Evolutionary conservation across 257 asterid species (phyloP), one percentile per base, ranked within the genome.

Genomic region (Gentiana macrophylla): DNA sequence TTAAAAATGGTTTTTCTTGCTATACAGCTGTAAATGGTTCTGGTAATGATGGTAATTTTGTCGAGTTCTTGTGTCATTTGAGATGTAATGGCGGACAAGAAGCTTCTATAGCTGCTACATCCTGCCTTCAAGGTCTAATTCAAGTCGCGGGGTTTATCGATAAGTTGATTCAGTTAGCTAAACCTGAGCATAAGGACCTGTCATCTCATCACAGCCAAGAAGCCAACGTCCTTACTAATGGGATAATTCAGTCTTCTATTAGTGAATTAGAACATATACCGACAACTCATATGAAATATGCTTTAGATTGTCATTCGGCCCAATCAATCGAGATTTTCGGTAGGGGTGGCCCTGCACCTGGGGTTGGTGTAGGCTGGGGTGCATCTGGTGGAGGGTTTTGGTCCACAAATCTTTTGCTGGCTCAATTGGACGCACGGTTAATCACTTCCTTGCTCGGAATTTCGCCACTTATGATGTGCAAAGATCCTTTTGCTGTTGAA

Each of bases 291-390:
- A 67, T 62, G 68, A 73, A 63, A 56, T 71, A 65, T 71, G 59
- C 49, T 62, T 65, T 53, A 8, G 80, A 74, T 59, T 77, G 79
- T 77, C 80, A 60, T 52, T 62, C 37, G 32, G 61, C 75, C 63
- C 81, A 62, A 63, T 66, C 72, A 9, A 60, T 81, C 35, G 97
- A 85, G 79, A 63, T 56, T 24, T 92, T 85, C 52, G 76, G 86
- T 53, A 73, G 98, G 81, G 98, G 98, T 66, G 98, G 97, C 52
- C 97, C 95, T 53, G 84, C 98, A 57, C 98, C 98, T n/a, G 98
- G 97, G 52, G 82, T 85, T 56, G 95, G 95, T 53, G 85, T 83
- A 61, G 98, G 98, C 50, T 92, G 98, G 98, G 98, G 98, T 66
- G 83, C 90, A 65, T 69, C 89, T 36, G 83, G 84, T 56, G 95